Percentiles rank a stretch among this genome's conserved stretches.
These are phyloP conservation scores for Globisporangium nagaii DNA, from an alignment of 352 stramenopile species.

Conservation along the genomic window DNA sequence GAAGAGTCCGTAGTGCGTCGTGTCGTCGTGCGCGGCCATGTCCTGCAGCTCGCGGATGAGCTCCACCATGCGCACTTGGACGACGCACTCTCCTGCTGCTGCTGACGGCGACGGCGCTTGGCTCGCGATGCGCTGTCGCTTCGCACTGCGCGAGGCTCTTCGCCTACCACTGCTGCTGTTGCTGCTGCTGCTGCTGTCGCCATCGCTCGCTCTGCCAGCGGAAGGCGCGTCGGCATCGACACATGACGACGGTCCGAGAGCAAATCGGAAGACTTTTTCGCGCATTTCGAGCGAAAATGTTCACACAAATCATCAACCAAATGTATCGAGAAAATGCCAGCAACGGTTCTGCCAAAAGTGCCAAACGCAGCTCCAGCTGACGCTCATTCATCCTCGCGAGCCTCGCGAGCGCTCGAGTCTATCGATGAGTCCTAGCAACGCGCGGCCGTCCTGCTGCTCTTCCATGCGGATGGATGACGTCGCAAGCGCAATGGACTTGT, in stretches of 20 bases:
- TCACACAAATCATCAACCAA: no score
- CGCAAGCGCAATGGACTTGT: background rate
- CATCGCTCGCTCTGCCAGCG: background rate
- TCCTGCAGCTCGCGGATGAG: slow-evolving; percentile 43
- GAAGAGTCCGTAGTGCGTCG: slow-evolving; percentile 53
- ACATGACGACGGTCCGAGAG: background rate
- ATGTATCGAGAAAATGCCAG: no score
- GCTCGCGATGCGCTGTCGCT: background rate
- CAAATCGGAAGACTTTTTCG: background rate
- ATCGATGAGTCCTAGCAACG: background rate
- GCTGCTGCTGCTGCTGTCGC: background rate
- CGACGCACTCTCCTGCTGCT: background rate
- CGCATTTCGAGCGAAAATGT: no score
- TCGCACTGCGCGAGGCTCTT: background rate
- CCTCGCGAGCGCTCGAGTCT: background rate
- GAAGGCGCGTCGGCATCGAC: background rate
- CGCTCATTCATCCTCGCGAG: no score
- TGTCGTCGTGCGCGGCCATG: background rate
- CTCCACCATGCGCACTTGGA: slow-evolving; percentile 44
- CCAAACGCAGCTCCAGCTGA: no score
- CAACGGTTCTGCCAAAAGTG: no score
- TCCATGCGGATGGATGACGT: no score
- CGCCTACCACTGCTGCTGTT: background rate
- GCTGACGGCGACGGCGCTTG: background rate
- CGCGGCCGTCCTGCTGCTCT: background rate